Conservation (phyloP, 257 asterid species). For the Rhazya stricta region DNA sequence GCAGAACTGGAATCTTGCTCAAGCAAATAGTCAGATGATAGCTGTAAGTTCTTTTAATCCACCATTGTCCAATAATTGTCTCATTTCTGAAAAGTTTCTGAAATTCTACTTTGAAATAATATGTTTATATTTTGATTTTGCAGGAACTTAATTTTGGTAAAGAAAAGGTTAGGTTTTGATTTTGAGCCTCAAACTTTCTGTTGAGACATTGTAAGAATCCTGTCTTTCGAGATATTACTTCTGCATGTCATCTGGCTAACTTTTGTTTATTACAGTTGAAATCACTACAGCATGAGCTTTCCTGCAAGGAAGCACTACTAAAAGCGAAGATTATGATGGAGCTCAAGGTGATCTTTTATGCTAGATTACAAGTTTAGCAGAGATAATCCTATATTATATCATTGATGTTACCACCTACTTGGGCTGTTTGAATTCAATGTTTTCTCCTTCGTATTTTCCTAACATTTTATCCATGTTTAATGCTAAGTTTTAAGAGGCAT, state of each 20-base stretch:
- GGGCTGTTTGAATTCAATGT: background rate
- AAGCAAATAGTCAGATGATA: conserved; percentile 63
- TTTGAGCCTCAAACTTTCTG: background rate
- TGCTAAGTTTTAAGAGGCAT: background rate
- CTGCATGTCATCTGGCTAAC: background rate
- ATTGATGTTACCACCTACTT: background rate
- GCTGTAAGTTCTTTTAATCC: conserved; percentile 42
- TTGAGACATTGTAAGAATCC: background rate
- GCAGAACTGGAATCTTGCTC: conserved; percentile 88
- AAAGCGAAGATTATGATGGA: conserved; percentile 45
- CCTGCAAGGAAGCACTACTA: conserved; percentile 66
- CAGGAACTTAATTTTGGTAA: conserved; percentile 73
- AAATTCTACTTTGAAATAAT: background rate
- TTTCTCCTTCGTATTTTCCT: background rate
- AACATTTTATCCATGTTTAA: background rate
- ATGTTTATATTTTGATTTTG: conserved; percentile 17
- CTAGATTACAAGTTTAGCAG: background rate
- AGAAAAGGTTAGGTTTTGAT: conserved; percentile 52
- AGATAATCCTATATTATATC: background rate
- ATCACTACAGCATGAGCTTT: conserved; percentile 66
- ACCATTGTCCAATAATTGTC: background rate
- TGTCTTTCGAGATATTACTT: background rate
- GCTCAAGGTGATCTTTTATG: conserved; percentile 14
- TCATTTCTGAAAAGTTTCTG: background rate
- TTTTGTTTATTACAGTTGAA: conserved; percentile 43